Evolutionary conservation across 768 basidiomycete genomes (phyloP).

Genomic region (Russula sp.): DNA sequence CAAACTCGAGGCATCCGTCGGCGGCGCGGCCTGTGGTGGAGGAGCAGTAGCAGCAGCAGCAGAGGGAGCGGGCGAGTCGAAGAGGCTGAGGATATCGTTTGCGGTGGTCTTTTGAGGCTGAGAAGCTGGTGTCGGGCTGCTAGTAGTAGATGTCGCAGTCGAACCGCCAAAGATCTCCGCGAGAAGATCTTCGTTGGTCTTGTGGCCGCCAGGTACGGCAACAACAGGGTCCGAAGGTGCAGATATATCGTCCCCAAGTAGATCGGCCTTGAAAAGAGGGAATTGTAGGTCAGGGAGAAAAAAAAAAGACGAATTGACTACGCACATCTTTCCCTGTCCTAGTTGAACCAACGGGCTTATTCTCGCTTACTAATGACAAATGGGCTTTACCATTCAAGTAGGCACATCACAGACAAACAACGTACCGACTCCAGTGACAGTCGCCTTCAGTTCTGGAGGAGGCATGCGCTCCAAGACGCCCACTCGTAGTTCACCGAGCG

Average conservation of each 20-base stretch:
- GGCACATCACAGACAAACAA: conserved; percentile 8
- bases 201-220: conserved; percentile 36
- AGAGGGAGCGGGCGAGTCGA: conserved; percentile 42
- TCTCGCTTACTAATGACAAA: conserved; percentile 70
- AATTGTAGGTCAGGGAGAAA: neutral
- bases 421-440: conserved; percentile 87
- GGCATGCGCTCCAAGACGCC: conserved; percentile 98
- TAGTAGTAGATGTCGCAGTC: conserved; percentile 29
- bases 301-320: neutral
- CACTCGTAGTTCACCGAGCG: conserved; percentile 60
- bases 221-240: conserved; percentile 33
- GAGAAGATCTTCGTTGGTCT: conserved; percentile 78
- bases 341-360: conserved; percentile 92
- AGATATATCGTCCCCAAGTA: conserved; percentile 71
- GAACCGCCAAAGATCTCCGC: conserved; percentile 84
- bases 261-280: conserved; percentile 42
- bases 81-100: conserved; percentile 89
- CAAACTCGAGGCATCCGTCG: conserved; percentile 7
- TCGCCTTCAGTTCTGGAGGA: conserved; percentile 96
- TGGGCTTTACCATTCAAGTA: neutral
- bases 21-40: conserved; percentile 28
- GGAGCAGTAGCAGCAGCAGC: no score
- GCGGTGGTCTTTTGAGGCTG: conserved; percentile 49
- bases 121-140: conserved; percentile 28
- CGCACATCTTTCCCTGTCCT: conserved; percentile 63